phyloP scores from a whole-genome alignment of 2,329 filamentous ascomycete species.

The Exophiala aquamarina region DNA sequence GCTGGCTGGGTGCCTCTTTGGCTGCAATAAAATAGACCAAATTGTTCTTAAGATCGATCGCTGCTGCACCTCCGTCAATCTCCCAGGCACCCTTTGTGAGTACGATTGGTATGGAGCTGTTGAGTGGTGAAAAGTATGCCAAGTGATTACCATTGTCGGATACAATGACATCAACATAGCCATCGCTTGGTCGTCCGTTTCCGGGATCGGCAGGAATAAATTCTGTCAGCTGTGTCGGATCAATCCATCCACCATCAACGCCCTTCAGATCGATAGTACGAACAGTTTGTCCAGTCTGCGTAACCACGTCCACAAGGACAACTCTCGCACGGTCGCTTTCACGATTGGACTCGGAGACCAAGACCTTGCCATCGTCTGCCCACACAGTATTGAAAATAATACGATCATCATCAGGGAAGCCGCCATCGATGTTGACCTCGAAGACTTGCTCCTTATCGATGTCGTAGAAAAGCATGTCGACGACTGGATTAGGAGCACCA shows the following conservation, averaged over 20 bases:
- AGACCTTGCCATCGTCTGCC: constrained; percentile 75
- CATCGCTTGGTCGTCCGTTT: constrained; percentile 76
- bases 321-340: constrained; percentile 90
- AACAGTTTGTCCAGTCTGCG: constrained; percentile 73
- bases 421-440: constrained; percentile 71
- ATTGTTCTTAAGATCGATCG: constrained; percentile 80
- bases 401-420: constrained; percentile 77
- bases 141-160: constrained; percentile 86
- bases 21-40: constrained; percentile 89
- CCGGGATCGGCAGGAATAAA: constrained; percentile 81
- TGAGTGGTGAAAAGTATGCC: constrained; percentile 87
- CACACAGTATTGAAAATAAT: constrained; percentile 93
- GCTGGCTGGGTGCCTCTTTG: constrained; percentile 82
- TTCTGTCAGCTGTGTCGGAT: constrained; percentile 81
- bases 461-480: constrained; percentile 87
- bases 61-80: constrained; percentile 79
- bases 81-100: constrained; percentile 92
- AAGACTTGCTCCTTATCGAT: constrained; percentile 75
- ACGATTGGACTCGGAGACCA: constrained; percentile 90
- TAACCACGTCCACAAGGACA: constrained; percentile 75
- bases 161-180: constrained; percentile 90
- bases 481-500: constrained; percentile 87
- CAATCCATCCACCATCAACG: constrained; percentile 96
- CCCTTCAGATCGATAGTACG: constrained; percentile 75
- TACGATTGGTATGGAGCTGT: constrained; percentile 77